Base-by-base conservation (phyloP, 208 protist genomes). In the Trypanosoma cruzi region DNA sequence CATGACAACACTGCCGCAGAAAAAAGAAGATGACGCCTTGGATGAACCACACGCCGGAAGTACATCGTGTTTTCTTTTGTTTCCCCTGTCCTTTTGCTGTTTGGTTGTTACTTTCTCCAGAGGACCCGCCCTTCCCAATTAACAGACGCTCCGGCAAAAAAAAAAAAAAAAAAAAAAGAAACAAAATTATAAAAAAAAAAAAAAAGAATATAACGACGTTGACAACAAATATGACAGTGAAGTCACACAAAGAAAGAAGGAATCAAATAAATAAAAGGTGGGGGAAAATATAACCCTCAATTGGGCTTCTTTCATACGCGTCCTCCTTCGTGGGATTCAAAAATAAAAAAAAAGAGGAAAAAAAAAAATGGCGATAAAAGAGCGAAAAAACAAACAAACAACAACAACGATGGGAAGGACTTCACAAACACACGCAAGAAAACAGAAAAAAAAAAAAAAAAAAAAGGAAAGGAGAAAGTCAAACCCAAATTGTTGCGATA, bases 31-130 rank as follows among this genome's bases (percentile, higher is more conserved):
- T 36, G 54, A 20, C 48, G 6, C 24, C 13, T 36, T 48, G 31
- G 28, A 52, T 37, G 22, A 71, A 57, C 40, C 16, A 67, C 18
- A n/a, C 58, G 62, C 7, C 64, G 61, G 22, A 76, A 32, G n/a
- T 48, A 18, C 49, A 65, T 60, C 18, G 34, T 28, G 16, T 48
- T 34, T 55, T 55, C 24, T 4, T 65, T 37, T 42, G 20, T 37
- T 44, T 53, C 42, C 34, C 29, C 3, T 53, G 2, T 53, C 20
- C 31, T 50, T 11, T 50, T 65, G 40, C 53, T 68, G 16, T 58
- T 60, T 75, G 57, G 37, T 1, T 67, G 10, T 59, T 46, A 54
- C 29, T 46, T 55, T 13, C 48, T 28, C 52, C 10, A 28, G 24
- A 28, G 6, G 28, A 56, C 29, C 16, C 52, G 24, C 24, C 29